Percentiles rank a stretch among this genome's conserved stretches.
Evolutionary conservation across 2,329 filamentous ascomycete genomes (phyloP).

Genomic region (Samsoniella hepiali): DNA sequence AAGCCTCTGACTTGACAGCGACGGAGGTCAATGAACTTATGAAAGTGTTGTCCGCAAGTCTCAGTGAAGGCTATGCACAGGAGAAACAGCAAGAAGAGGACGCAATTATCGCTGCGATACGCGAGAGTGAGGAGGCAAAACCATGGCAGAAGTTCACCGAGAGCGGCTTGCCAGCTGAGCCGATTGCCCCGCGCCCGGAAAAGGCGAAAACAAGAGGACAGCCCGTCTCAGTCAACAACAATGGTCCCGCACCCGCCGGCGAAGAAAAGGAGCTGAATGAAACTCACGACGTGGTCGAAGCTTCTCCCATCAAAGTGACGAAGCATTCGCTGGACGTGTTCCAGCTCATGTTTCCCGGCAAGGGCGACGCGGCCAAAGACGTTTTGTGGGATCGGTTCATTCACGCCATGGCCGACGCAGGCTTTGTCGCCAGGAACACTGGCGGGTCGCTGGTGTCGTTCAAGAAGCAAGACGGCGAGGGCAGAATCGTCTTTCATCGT

Average conservation of each 20-base stretch:
- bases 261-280: neutral
- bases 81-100: too few species aligned
- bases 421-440: constrained; percentile 10
- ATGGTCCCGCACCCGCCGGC: neutral
- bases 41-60: too few species aligned
- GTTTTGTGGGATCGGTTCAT: constrained; percentile 17
- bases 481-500: constrained; percentile 17
- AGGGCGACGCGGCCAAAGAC: neutral
- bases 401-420: constrained; percentile 18
- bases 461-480: neutral
- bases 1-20: too few species aligned
- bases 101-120: too few species aligned
- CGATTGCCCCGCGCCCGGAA: too few species aligned
- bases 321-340: constrained; percentile 8
- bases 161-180: too few species aligned
- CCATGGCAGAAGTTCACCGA: too few species aligned
- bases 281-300: neutral
- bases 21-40: too few species aligned
- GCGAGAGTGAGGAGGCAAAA: too few species aligned
- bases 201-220: too few species aligned
- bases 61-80: too few species aligned
- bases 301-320: neutral
- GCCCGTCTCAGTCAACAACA: too few species aligned
- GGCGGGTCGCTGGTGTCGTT: constrained; percentile 16
- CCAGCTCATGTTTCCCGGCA: constrained; percentile 14